Base-by-base conservation (phyloP, 495 filamentous ascomycete genomes). In the Usnea hakonensis region DNA sequence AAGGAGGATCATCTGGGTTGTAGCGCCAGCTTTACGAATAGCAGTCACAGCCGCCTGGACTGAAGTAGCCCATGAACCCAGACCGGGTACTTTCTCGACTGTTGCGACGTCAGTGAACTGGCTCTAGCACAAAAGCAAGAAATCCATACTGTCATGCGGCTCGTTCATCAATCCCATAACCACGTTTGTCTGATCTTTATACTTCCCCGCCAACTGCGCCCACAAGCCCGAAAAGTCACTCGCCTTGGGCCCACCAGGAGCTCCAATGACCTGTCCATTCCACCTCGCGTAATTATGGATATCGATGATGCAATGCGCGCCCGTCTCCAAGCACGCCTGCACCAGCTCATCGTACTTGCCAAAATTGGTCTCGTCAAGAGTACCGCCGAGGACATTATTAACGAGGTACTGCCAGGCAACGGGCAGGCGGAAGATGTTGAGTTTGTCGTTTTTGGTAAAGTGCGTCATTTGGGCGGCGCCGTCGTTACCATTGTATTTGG, bases 91-190 rank as follows among this genome's bases (percentile, higher is more conserved):
- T 57, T 73, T 68, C 38, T 52, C 48, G 3, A 52, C 48, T 52
- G 14, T 7, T 32, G 66, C 65, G 10, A 67, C 64, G 68, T 63
- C n/a, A 60, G 62, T 23, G 1, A 7, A 13, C 11, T 21, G 2
- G 38, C 16, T 46, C n/a, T 6, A 64, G 3, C 38, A 16, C 14
- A 28, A 19, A 40, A 6, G 4, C 16, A 16, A 30, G 19, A 48
- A n/a, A n/a, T n/a, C n/a, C 50, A 55, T 71, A 40, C 65, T 68
- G 58, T 75, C 67, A 63, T 83, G 82, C 6, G 84, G 82, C 68
- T 87, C 84, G 68, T 85, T 87, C 80, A 86, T 85, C 50, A 86
- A 69, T 40, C 83, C 83, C 70, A 86, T 85, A n/a, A 78, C 70
- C 30, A 85, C 71, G 17, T 77, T 79, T 6, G 72, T 55, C n/a